Conservation (phyloP, 2,329 filamentous ascomycete genomes). For the Cyphellophora attinorum region DNA sequence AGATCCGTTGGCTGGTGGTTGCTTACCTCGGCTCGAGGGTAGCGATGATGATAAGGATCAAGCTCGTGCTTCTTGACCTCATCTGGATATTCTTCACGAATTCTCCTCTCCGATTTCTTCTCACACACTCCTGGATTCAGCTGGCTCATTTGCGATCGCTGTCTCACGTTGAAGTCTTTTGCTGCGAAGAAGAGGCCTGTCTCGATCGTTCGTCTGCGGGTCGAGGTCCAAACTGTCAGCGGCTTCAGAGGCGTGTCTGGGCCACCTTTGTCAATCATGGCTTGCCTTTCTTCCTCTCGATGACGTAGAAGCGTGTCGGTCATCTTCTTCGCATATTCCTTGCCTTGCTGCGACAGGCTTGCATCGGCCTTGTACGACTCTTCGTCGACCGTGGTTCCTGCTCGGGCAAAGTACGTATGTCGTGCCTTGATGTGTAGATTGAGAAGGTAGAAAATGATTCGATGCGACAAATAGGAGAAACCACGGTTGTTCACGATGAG, state of each 20-base stretch:
- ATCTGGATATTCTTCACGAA: conserved; percentile 74
- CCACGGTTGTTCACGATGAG: conserved; percentile 95
- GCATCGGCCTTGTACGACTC: conserved; percentile 90
- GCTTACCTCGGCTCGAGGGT: conserved; percentile 78
- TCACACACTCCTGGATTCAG: conserved; percentile 95
- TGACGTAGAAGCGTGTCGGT: conserved; percentile 73
- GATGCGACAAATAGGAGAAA: conserved; percentile 91
- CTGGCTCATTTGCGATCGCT: conserved; percentile 93
- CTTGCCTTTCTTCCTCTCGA: conserved; percentile 68
- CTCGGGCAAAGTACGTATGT: conserved; percentile 27
- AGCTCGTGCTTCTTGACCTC: conserved; percentile 87
- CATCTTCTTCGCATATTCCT: conserved; percentile 76
- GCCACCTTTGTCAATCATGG: conserved; percentile 59
- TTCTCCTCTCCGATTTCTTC: conserved; percentile 75
- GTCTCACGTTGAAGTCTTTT: conserved; percentile 74
- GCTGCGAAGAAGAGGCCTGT: conserved; percentile 74
- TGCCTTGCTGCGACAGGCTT: conserved; percentile 68
- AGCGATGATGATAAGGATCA: conserved; percentile 94
- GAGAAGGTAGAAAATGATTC: conserved; percentile 96
- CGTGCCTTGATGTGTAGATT: conserved; percentile 89
- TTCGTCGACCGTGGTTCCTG: conserved; percentile 77
- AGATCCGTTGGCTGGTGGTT: background rate
- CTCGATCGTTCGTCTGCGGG: conserved; percentile 78
- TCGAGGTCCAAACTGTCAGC: conserved; percentile 90
- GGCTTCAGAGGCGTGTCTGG: conserved; percentile 62